Base-by-base conservation (phyloP, 345 rosid species). In the Lagerstroemia speciosa region DNA sequence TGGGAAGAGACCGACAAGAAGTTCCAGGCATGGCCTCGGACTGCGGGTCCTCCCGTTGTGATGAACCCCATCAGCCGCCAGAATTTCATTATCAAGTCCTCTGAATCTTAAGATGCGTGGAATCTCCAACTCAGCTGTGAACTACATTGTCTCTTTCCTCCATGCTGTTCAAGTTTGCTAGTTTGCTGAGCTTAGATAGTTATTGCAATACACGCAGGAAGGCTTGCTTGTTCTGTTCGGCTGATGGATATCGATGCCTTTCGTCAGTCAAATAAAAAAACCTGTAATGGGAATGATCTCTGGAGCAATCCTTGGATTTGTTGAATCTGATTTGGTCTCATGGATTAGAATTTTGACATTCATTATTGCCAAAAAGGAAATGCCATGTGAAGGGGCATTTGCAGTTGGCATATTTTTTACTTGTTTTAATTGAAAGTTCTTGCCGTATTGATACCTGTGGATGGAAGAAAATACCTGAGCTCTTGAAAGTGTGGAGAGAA, bases 61-160 rank as follows among this genome's bases (percentile, higher is more conserved):
- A 89, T 93, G 96, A 93, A 93, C 45, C 96, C 98, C 40, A 89
- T 89, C 67, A 91, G 84, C 73, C 96, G 97, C 71, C 98, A 89
- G 81, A 91, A 93, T 67, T 93, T 89, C 83, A 86, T 90, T 32
- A 84, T 93, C 67, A 93, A 86, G 80, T 38, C 87, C 0, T 69
- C 41, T 3, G 80, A 80, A 41, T 6, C 46, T 65, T 79, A 74
- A 84, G 74, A 69, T 33, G 57, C 50, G 71, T 24, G 63, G 45
- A 26, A 62, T 14, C 17, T 40, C 38, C 37, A 27, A 17, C 66
- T 64, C 52, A 8, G 46, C 40, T 34, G 7, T 72, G 36, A 33
- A 27, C 37, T 32, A 2, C 19, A 6, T 24, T 63, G 31, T 48
- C 41, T 57, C 22, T 36, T 31, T 58, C 17, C 8, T 58, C 31